These are phyloP conservation scores for Colletotrichum salicis DNA, from an alignment of 2,329 filamentous ascomycete species.

Conservation along the genomic window DNA sequence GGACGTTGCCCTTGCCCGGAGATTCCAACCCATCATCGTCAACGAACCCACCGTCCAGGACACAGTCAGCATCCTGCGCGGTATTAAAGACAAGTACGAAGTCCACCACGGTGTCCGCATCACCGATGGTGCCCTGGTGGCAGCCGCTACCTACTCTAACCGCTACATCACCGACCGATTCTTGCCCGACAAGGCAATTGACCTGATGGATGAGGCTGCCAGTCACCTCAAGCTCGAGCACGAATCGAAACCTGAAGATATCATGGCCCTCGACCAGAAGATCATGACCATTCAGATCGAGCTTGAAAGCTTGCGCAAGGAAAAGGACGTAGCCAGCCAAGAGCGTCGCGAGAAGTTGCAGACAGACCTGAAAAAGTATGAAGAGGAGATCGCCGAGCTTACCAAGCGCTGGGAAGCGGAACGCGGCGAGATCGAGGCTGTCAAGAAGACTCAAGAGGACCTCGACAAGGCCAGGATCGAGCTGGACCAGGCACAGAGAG, in stretches of 20 bases:
- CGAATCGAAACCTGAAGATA: constrained; percentile 95
- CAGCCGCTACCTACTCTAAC: constrained; percentile 91
- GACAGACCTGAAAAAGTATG: constrained; percentile 76
- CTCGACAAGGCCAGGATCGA: constrained; percentile 87
- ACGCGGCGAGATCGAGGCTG: constrained; percentile 82
- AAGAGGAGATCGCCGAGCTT: constrained; percentile 79
- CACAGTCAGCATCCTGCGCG: constrained; percentile 93
- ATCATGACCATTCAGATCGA: constrained; percentile 99
- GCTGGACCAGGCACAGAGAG: constrained; percentile 85
- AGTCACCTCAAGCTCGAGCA: constrained; percentile 91
- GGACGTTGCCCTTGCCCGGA: constrained; percentile 88
- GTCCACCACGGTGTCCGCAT: constrained; percentile 97
- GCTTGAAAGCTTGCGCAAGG: constrained; percentile 91
- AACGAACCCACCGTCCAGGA: constrained; percentile 90
- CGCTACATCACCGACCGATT: constrained; percentile 97
- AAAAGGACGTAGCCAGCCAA: constrained; percentile 88
- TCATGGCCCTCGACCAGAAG: constrained; percentile 89
- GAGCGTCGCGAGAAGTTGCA: constrained; percentile 91
- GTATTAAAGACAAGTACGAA: constrained; percentile 98
- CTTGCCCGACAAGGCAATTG: constrained; percentile 96
- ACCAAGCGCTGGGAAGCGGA: constrained; percentile 92
- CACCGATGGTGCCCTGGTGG: constrained; percentile 89
- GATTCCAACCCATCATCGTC: constrained; percentile 96
- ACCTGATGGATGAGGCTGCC: constrained; percentile 94
- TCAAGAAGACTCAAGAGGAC: constrained; percentile 90